Conservation (phyloP, 129 eudicot genomes). For the Pulicaria dysenterica region DNA sequence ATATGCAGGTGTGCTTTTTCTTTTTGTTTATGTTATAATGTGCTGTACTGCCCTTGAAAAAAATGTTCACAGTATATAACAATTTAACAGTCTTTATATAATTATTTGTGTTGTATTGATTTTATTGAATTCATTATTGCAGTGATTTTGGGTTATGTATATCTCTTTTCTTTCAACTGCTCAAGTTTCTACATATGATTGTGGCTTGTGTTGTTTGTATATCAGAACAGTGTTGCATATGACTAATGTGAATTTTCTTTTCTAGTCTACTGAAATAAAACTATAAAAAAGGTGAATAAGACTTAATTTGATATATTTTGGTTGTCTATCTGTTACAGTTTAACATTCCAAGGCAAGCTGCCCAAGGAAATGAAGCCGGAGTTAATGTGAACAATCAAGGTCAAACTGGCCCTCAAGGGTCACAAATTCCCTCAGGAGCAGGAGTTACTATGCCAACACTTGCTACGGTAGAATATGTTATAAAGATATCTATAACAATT, state of each 20-base stretch:
- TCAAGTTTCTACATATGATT: neutral
- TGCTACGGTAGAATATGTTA: conserved; percentile 50
- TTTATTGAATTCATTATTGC: too few species aligned
- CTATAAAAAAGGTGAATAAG: neutral
- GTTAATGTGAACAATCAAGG: conserved; percentile 47
- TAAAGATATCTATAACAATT: neutral
- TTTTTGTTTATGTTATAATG: neutral
- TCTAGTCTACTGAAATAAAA: neutral
- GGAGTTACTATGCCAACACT: conserved; percentile 74
- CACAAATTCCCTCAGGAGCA: conserved; percentile 63
- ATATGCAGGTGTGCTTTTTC: conserved; percentile 48
- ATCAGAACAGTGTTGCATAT: neutral
- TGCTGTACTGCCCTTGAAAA: neutral
- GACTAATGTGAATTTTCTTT: neutral
- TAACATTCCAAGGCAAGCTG: conserved; percentile 40
- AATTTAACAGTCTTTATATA: neutral
- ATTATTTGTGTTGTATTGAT: neutral
- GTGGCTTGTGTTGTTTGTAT: neutral
- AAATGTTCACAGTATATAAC: conserved; percentile 1
- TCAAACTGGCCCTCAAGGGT: conserved; percentile 60
- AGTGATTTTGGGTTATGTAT: too few species aligned
- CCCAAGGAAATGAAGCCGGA: conserved; percentile 64
- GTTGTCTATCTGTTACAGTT: conserved; percentile 31
- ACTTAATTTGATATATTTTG: neutral
- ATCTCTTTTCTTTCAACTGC: neutral